A percentile compares a stretch with the other conserved stretches of the same genome.
These are phyloP conservation scores for Candida ortonii DNA, from an alignment of 805 yeast species.

Conservation along the genomic window DNA sequence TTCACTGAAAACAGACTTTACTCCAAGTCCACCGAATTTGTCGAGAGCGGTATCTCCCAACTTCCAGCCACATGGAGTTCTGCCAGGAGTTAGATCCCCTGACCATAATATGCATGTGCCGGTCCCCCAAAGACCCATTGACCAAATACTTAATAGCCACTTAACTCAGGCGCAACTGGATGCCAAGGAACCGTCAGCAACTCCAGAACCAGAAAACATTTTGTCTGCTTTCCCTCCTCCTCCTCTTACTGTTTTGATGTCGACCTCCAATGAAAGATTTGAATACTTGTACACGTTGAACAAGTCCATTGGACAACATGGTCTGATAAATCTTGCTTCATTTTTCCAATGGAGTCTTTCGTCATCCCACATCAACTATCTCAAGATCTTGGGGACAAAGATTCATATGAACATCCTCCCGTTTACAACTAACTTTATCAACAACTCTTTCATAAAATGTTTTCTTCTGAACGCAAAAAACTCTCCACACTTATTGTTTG, in stretches of 20 bases:
- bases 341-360: conserved; percentile 31
- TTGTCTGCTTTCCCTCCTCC: conserved; percentile 28
- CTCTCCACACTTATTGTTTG: conserved; percentile 65
- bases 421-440: conserved; percentile 34
- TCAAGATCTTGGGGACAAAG: conserved; percentile 34
- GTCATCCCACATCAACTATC: conserved; percentile 33
- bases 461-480: conserved; percentile 35
- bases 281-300: conserved; percentile 31
- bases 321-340: conserved; percentile 26
- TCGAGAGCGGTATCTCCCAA: too few relatives aligned
- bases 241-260: conserved; percentile 11
- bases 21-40: conserved; percentile 5
- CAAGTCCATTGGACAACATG: conserved; percentile 26
- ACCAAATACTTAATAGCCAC: too few relatives aligned
- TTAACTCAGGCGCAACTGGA: too few relatives aligned
- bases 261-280: conserved; percentile 17
- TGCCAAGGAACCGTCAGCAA: too few relatives aligned
- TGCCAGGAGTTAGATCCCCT: background rate
- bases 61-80: conserved; percentile 1
- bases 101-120: background rate
- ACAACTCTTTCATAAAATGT: conserved; percentile 33
- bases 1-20: conserved; percentile 21
- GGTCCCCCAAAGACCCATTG: background rate
- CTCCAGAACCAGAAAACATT: background rate
- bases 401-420: conserved; percentile 35